A percentile compares a stretch with the other conserved stretches of the same genome.
Evolutionary conservation across 2,329 filamentous ascomycete genomes (phyloP).

Genomic region (Alternaria dauci): DNA sequence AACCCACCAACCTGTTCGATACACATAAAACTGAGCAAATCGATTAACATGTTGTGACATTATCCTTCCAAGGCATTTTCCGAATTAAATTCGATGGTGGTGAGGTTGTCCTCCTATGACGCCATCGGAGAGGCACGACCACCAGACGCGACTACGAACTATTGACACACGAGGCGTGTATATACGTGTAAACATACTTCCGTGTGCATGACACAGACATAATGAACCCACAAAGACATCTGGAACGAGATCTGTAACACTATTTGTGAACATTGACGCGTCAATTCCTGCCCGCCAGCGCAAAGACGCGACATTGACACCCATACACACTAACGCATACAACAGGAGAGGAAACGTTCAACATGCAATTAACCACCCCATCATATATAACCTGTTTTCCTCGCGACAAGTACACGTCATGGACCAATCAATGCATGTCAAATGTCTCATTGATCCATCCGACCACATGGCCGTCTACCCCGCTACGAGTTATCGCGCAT

Average conservation of each 20-base stretch:
- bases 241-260: too few relatives aligned
- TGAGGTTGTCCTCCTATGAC: neutral
- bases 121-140: neutral
- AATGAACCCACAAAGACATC: too few relatives aligned
- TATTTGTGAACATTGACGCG: neutral
- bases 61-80: neutral
- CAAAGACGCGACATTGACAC: neutral
- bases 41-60: neutral
- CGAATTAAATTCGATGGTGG: neutral
- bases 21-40: rapidly evolving
- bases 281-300: neutral
- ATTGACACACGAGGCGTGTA: neutral
- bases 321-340: neutral
- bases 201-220: neutral
- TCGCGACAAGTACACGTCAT: neutral
- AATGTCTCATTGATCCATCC: constrained; percentile 2
- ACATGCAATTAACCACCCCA: constrained; percentile 11
- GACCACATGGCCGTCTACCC: neutral
- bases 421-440: constrained; percentile 9
- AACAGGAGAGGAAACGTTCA: constrained; percentile 7
- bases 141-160: neutral
- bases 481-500: neutral
- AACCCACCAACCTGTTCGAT: neutral
- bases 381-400: constrained; percentile 8
- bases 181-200: neutral